Percentiles rank a stretch among this genome's conserved stretches.
These are phyloP conservation scores for Triangularia setosa DNA, from an alignment of 2,329 filamentous ascomycete species.

Conservation along the genomic window DNA sequence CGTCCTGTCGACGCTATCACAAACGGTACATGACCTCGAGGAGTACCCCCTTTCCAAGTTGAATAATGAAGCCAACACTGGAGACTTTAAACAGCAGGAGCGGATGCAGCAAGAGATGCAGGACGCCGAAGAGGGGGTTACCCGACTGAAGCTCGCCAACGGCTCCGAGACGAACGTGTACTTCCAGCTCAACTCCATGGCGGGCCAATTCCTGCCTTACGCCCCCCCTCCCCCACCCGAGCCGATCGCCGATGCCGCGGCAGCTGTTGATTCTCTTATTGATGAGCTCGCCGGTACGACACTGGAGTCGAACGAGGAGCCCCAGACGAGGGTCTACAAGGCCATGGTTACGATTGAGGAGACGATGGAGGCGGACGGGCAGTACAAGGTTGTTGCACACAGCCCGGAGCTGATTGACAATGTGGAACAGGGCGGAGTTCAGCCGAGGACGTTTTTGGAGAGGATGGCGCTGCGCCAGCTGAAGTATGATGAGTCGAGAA, in stretches of 20 bases:
- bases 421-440: conserved; percentile 33
- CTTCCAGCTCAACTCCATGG: conserved; percentile 64
- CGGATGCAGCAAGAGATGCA: conserved; percentile 38
- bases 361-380: conserved; percentile 55
- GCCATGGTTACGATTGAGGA: conserved; percentile 65
- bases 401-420: conserved; percentile 52
- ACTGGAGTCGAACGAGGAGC: conserved; percentile 34
- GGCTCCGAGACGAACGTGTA: conserved; percentile 57
- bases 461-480: conserved; percentile 65
- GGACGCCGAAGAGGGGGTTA: conserved; percentile 43
- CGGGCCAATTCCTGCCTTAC: conserved; percentile 73
- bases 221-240: conserved; percentile 76
- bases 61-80: conserved; percentile 39
- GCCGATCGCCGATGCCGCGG: conserved; percentile 39
- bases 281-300: conserved; percentile 23
- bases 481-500: conserved; percentile 52
- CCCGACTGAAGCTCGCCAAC: conserved; percentile 51
- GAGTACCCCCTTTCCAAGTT: conserved; percentile 50
- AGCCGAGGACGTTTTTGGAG: conserved; percentile 59
- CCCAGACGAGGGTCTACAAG: conserved; percentile 56
- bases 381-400: conserved; percentile 58
- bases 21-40: conserved; percentile 57
- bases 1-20: conserved; percentile 64
- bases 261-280: conserved; percentile 27
- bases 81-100: conserved; percentile 27